Evolutionary conservation across 2,329 filamentous ascomycete species (phyloP), one percentile per base, ranked within the genome.

Genomic region (Clarireedia hainanense): DNA sequence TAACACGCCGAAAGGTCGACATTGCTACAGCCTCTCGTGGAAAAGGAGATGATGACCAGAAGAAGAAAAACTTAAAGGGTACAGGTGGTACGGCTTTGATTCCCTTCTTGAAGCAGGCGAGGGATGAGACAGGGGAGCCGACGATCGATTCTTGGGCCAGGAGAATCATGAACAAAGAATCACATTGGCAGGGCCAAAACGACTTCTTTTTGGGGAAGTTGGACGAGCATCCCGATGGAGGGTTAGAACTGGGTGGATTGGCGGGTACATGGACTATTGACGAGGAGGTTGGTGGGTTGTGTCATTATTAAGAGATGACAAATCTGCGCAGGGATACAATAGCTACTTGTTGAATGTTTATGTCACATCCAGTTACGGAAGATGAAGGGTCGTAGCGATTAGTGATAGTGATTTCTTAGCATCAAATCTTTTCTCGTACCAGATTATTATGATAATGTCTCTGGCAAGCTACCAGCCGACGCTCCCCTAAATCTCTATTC

Each of bases 21-120:
- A 76, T 91, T 12, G 84, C 84, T 2, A 77, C 80, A 2, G 78
- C 80, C 1, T 80, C 79, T 2, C 50, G 58, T 10, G 58, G 65
- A 23, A 67, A 70, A 15, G 73, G 74, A 48, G 73, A 77, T 59
- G 74, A 75, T 66, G 60, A 47, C 27, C 49, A 40, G 26, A 57
- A 45, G 17, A 68, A 66, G 58, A 80, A 79, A 63, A 86, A 86
- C 50, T 79, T 96, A 27, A 89, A 88, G 46, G 94, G 94, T 2
- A 99, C 94, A 0, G 94, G 94, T 14, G 94, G 94, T 15, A 97
- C 94, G 0, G 89, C 91, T 0, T 75, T 99, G 56, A 96, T 99
- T 55, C 89, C 92, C 0, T 99, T 99, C 72, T 76, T 99, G 59
- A 96, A 97, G 73, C 94, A 99, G 73, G 94, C 94, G 4, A 80